Base-by-base conservation (phyloP, 805 yeast genomes). In the Hanseniaspora guilliermondii region DNA sequence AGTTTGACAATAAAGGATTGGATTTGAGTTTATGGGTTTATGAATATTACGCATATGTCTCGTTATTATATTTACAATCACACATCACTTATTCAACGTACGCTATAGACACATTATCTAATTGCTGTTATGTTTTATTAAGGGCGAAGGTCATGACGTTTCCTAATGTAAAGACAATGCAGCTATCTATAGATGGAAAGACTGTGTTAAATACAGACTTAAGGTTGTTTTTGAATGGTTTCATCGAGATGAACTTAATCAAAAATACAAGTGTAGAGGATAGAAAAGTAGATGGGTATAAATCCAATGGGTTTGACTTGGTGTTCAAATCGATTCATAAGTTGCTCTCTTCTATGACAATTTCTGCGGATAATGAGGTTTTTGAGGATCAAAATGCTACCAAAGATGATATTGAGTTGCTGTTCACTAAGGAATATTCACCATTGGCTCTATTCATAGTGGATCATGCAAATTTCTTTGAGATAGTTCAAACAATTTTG, bases 341-440 rank as follows among this genome's bases (percentile, higher is more conserved):
- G 27, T 35, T 52, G 22, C 32, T 52, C 8, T 52, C 55, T 3
- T 42, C 55, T 5, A 36, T 52, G 24, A 52, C 55, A 14, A n/a
- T 52, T 6, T 19, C 49, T 8, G 38, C 22, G 16, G 19, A 47
- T 21, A 22, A 16, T 17, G 35, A 37, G 9, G 32, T 8, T 11
- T 17, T 19, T 2, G 47, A 56, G 19, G 59, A 58, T 47, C 27
- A 22, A 7, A 22, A 39, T 14, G 42, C 24, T 9, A 39, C 42
- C 4, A 39, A 25, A 22, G 56, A 57, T 32, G 58, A 58, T 30
- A 64, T 65, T 66, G 69, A 64, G 49, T 57, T 60, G 7, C 67
- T 64, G 42, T 66, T 66, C 35, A 56, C 59, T 30, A 67, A 65
- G 36, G 42, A 33, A 3, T 52, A 52, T 25, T 40, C 50, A 24